Base-by-base conservation (phyloP, 2,329 filamentous ascomycete genomes). In the Aureobasidium sp. region DNA sequence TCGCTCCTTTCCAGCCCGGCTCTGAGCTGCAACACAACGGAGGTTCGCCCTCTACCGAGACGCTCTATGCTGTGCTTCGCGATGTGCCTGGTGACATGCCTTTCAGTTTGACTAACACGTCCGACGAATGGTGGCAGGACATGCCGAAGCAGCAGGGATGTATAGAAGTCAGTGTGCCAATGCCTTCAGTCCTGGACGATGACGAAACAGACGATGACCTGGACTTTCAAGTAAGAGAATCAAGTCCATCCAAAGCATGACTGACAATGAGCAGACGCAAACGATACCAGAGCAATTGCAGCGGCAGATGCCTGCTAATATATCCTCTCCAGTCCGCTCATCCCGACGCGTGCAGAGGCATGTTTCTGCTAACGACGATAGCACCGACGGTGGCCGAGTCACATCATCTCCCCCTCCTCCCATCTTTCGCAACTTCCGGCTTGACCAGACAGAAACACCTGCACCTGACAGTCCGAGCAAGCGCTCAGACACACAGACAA, bases 1-100 rank as follows among this genome's bases (percentile, higher is more conserved):
- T 84, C 43, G 77, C 75, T 6, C 38, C 40, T 21, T 60, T 53
- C n/a, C 47, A 60, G 23, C 47, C 58, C 2, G 58, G 47, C 21
- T 53, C 47, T 1, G 58, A 51, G 29, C 23, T 51, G 15, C 35
- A 45, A 17, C 46, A 53, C 13, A 54, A 17, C 15, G 47, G 40
- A 23, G 38, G 17, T 3, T 2, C n/a, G 17, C 58, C 58, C 13
- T 54, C 58, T 13, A 29, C 29, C 1, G 58, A 53, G 10, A 21
- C 27, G 29, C 27, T 60, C 3, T 54, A 38, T 38, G 29, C 33
- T 11, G 23, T 60, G 11, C 58, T 60, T 17, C 47, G 47, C 4
- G 47, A 54, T 29, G 40, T 40, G 21, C 42, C 58, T 37, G 31
- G 29, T 33, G 23, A 33, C 10, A 33, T 23, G 8, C 9, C 27